A percentile compares a stretch with the other conserved stretches of the same genome.
Conservation (phyloP, 2,329 filamentous ascomycete genomes). For the Colletotrichum musicola region DNA sequence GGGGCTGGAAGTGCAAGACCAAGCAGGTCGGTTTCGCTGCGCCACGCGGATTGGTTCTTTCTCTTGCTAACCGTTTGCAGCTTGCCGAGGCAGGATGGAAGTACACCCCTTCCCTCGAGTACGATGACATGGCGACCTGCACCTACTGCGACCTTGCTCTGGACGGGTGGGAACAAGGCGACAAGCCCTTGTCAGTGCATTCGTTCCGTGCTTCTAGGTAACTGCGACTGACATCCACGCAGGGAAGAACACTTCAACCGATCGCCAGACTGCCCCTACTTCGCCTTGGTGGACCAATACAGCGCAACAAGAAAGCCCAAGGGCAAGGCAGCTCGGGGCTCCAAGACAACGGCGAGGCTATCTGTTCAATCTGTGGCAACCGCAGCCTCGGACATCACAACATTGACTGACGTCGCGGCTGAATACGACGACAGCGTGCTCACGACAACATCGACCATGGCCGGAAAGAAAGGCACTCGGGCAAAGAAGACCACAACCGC, state of each 20-base stretch:
- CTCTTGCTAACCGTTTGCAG: conserved; percentile 55
- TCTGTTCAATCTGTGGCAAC: conserved; percentile 71
- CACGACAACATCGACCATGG: conserved; percentile 69
- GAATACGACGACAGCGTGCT: conserved; percentile 70
- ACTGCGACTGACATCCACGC: conserved; percentile 42
- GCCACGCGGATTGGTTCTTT: background rate
- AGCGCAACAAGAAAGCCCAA: conserved; percentile 68
- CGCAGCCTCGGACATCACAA: conserved; percentile 61
- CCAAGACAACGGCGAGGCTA: conserved; percentile 74
- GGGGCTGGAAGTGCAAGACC: conserved; percentile 89
- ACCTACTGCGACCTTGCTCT: conserved; percentile 90
- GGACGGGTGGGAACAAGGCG: conserved; percentile 93
- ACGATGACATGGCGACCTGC: conserved; percentile 91
- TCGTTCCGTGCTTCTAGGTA: background rate
- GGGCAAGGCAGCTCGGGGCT: conserved; percentile 69
- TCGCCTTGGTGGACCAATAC: conserved; percentile 73
- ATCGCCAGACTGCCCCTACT: conserved; percentile 85
- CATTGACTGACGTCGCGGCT: conserved; percentile 60
- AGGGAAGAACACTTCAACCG: conserved; percentile 89
- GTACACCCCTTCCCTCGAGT: conserved; percentile 86
- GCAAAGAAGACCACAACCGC: conserved; percentile 67
- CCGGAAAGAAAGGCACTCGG: conserved; percentile 62
- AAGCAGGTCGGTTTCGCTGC: conserved; percentile 74
- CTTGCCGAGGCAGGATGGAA: conserved; percentile 95
- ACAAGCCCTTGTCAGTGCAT: conserved; percentile 82